phyloP scores from a whole-genome alignment of 106 monocot species.

The Phalaenopsis equestris region DNA sequence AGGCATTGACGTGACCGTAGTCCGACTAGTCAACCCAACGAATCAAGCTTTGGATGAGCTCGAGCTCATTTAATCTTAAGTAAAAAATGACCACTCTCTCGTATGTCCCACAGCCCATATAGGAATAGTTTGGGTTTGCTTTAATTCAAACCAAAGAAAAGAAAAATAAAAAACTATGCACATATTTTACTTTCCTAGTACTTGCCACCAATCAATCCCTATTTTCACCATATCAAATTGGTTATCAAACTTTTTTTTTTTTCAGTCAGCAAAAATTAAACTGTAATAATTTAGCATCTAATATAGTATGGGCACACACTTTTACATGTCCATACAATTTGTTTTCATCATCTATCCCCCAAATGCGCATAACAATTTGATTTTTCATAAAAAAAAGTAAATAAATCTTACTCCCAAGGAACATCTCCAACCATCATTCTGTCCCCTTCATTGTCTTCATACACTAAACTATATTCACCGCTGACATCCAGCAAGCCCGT shows the following conservation, averaged over 20 bases:
- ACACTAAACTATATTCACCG: constrained; percentile 75
- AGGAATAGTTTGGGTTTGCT: too few species aligned
- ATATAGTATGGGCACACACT: not conserved
- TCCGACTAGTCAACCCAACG: too few species aligned
- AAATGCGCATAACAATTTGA: not conserved
- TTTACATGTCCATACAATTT: not conserved
- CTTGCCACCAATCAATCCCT: too few species aligned
- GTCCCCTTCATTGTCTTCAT: constrained; percentile 87
- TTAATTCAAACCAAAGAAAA: too few species aligned
- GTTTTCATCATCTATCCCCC: not conserved
- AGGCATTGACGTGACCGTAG: too few species aligned
- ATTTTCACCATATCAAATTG: not conserved
- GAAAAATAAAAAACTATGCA: too few species aligned
- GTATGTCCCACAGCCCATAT: too few species aligned
- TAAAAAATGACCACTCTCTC: too few species aligned
- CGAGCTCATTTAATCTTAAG: too few species aligned
- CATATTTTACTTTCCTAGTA: too few species aligned
- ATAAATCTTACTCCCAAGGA: constrained; percentile 70
- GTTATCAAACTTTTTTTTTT: not conserved
- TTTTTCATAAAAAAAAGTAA: not conserved
- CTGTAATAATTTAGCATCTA: not conserved
- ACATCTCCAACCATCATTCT: constrained; percentile 76
- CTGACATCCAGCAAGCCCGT: constrained; percentile 58
- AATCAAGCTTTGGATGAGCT: too few species aligned
- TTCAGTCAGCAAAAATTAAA: not conserved